Conservation (phyloP, 2,329 filamentous ascomycete species). For the Colletotrichum euphorbiae region DNA sequence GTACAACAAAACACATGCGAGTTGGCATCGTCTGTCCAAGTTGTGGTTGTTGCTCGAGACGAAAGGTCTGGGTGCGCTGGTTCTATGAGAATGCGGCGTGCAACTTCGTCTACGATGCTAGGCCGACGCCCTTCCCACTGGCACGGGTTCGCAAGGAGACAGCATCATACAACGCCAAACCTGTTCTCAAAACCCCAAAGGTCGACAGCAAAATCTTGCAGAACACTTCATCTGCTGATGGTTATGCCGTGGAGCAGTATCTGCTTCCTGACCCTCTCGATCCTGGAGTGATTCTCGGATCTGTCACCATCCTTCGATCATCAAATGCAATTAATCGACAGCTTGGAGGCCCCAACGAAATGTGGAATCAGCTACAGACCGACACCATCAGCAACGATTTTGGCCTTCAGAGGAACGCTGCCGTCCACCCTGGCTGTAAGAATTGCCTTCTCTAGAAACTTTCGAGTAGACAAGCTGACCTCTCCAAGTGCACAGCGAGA, state of each 20-base stretch:
- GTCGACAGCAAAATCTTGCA: constrained; percentile 40
- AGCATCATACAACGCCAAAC: background rate
- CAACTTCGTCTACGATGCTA: constrained; percentile 54
- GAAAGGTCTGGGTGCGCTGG: constrained; percentile 72
- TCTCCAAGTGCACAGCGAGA: constrained; percentile 53
- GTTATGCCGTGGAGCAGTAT: constrained; percentile 43
- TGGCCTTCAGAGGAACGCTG: constrained; percentile 57
- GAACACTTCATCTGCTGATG: constrained; percentile 1
- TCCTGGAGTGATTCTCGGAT: constrained; percentile 57
- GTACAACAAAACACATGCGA: constrained; percentile 65
- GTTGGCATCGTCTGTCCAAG: constrained; percentile 74
- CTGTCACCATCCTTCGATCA: constrained; percentile 67
- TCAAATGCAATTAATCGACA: constrained; percentile 63
- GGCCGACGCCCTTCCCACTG: constrained; percentile 43
- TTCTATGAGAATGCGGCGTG: constrained; percentile 66
- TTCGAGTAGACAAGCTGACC: constrained; percentile 42
- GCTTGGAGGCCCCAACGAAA: constrained; percentile 67
- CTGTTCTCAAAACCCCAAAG: background rate
- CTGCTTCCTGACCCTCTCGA: constrained; percentile 56
- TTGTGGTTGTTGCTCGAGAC: constrained; percentile 71
- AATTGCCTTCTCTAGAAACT: constrained; percentile 17
- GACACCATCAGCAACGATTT: constrained; percentile 48
- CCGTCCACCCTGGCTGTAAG: constrained; percentile 50
- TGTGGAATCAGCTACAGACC: constrained; percentile 65
- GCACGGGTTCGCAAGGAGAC: constrained; percentile 31